These are phyloP conservation scores for Colletotrichum sp. DNA, from an alignment of 2,329 filamentous ascomycete species.

Conservation along the genomic window DNA sequence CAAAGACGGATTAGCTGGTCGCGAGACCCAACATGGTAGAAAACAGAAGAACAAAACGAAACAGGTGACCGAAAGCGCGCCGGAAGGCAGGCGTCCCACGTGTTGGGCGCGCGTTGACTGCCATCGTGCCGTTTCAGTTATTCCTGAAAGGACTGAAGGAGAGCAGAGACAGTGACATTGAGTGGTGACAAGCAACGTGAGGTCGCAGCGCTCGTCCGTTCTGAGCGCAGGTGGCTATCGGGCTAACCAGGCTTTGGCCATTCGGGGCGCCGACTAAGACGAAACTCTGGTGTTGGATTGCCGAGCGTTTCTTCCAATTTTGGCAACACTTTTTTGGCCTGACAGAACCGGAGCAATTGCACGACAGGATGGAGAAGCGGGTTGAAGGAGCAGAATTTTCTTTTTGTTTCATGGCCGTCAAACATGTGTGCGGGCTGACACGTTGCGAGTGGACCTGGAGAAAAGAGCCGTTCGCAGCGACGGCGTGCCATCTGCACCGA, in stretches of 20 bases:
- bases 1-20: not conserved
- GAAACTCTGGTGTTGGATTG: not conserved
- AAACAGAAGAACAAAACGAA: not conserved
- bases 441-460: not conserved
- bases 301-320: constrained; percentile 1
- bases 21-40: not conserved
- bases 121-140: constrained; percentile 10
- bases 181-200: not conserved
- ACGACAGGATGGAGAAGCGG: not conserved
- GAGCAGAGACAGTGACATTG: not conserved
- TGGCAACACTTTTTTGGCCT: not conserved
- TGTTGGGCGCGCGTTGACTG: not conserved
- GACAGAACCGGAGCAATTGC: not conserved
- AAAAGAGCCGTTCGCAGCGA: not conserved
- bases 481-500: not conserved
- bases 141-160: not conserved
- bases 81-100: not conserved
- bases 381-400: not conserved
- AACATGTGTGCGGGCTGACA: constrained; percentile 7
- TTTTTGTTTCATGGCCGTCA: constrained; percentile 4
- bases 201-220: constrained; percentile 4
- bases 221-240: not conserved
- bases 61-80: not conserved
- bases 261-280: not conserved
- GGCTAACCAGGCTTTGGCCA: not conserved